phyloP scores from a whole-genome alignment of 2,329 filamentous ascomycete genomes.

The Verticillium dahliae region DNA sequence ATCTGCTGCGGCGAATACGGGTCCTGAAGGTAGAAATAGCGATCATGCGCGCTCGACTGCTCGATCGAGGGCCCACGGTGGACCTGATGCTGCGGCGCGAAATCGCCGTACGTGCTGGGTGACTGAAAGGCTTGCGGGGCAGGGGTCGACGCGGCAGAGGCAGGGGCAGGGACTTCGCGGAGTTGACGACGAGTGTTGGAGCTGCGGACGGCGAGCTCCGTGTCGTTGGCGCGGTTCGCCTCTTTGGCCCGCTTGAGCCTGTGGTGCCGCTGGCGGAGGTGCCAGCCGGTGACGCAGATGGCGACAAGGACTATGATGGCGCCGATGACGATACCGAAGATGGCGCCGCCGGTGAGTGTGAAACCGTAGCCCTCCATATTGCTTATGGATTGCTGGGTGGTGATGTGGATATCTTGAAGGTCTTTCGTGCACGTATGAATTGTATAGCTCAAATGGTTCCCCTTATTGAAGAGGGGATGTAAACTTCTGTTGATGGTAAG shows the following conservation, averaged over 20 bases:
- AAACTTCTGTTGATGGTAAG: too few relatives aligned
- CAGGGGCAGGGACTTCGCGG: not conserved
- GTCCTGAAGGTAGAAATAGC: too few relatives aligned
- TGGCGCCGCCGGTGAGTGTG: not conserved
- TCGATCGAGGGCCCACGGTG: too few relatives aligned
- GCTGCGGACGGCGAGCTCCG: not conserved
- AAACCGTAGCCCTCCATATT: not conserved
- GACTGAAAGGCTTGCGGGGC: too few relatives aligned
- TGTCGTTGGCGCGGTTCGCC: not conserved
- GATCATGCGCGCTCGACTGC: too few relatives aligned
- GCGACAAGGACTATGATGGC: not conserved
- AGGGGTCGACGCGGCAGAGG: not conserved
- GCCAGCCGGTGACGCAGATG: not conserved
- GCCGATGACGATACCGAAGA: not conserved
- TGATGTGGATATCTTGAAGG: not conserved
- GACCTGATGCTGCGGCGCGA: too few relatives aligned
- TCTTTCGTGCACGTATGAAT: not conserved
- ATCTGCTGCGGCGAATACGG: too few relatives aligned
- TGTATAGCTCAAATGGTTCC: too few relatives aligned
- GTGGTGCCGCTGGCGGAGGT: not conserved
- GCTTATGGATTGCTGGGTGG: too few relatives aligned
- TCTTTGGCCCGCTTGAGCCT: not conserved
- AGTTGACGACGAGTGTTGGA: not conserved
- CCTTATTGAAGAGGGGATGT: too few relatives aligned
- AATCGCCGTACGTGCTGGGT: too few relatives aligned